These are phyloP conservation scores for Leccinum fuscescens DNA, from an alignment of 1,284 basidiomycete genomes.

Conservation along the genomic window DNA sequence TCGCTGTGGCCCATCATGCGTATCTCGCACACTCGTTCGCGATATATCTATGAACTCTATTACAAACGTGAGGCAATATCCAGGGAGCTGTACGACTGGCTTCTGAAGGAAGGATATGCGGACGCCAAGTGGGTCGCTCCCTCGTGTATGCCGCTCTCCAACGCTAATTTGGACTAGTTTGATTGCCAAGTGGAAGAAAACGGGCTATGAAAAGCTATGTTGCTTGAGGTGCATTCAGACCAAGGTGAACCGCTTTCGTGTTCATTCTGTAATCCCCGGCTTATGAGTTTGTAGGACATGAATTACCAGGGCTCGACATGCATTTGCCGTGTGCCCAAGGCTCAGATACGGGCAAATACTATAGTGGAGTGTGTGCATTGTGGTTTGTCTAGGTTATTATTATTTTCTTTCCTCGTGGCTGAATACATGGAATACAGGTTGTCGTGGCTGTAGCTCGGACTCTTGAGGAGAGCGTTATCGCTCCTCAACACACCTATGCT, in stretches of 20 bases:
- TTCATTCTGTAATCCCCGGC: conserved; percentile 13
- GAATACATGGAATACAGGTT: conserved; percentile 46
- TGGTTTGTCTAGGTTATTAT: conserved; percentile 56
- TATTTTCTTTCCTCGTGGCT: conserved; percentile 7
- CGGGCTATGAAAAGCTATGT: conserved; percentile 97
- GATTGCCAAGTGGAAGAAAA: conserved; percentile 99
- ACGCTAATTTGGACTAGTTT: conserved; percentile 53
- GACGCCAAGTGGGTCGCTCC: conserved; percentile 83
- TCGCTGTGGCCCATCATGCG: conserved; percentile 99
- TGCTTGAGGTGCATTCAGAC: conserved; percentile 97
- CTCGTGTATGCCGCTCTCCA: conserved; percentile 4
- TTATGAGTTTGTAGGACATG: conserved; percentile 73
- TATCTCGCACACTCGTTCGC: conserved; percentile 90
- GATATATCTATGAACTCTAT: conserved; percentile 98
- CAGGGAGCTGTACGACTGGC: conserved; percentile 95
- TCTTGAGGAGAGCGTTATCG: conserved; percentile 44
- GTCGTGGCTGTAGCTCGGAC: conserved; percentile 82
- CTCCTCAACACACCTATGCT: neutral
- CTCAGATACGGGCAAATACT: conserved; percentile 85
- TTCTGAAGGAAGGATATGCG: conserved; percentile 96
- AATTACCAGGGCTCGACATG: conserved; percentile 99
- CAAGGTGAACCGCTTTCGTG: conserved; percentile 49
- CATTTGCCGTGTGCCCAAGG: conserved; percentile 96
- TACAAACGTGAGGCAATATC: conserved; percentile 98
- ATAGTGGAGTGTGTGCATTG: conserved; percentile 98